Conservation (phyloP, 1,139 yeast genomes). For the Taphrina wiesneri region DNA sequence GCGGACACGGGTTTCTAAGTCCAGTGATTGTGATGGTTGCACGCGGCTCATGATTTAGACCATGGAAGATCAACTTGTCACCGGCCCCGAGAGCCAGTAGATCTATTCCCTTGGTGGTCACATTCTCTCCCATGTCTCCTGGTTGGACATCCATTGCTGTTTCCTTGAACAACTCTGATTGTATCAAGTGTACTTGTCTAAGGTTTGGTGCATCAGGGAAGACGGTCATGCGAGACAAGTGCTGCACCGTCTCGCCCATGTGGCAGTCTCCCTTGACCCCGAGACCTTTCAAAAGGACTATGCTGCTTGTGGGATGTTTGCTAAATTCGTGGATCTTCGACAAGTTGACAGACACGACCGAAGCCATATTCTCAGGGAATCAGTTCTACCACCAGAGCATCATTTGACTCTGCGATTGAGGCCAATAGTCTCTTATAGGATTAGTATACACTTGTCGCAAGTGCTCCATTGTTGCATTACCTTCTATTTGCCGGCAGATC, state of each 20-base stretch:
- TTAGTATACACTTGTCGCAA: not conserved
- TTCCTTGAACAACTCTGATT: conserved; percentile 10
- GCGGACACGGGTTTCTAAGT: conserved; percentile 24
- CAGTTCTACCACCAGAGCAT: no score
- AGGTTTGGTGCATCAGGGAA: conserved; percentile 13
- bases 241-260: conserved; percentile 18
- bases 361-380: no score
- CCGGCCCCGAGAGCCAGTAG: conserved; percentile 9
- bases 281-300: conserved; percentile 1
- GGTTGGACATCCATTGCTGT: conserved; percentile 1
- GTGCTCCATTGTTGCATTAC: not conserved
- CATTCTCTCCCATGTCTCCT: conserved; percentile 22
- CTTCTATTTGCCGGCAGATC: not conserved
- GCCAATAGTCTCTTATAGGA: no score
- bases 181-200: conserved; percentile 20
- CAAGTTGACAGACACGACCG: conserved; percentile 9
- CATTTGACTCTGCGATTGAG: no score
- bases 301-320: conserved; percentile 4
- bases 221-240: not conserved
- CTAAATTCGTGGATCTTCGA: conserved; percentile 9
- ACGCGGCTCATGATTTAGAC: not conserved
- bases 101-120: conserved; percentile 20
- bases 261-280: conserved; percentile 22
- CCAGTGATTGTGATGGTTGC: conserved; percentile 13
- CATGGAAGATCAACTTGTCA: not conserved